Base-by-base conservation (phyloP, 1,284 basidiomycete genomes). In the Violaceomyces palustris region DNA sequence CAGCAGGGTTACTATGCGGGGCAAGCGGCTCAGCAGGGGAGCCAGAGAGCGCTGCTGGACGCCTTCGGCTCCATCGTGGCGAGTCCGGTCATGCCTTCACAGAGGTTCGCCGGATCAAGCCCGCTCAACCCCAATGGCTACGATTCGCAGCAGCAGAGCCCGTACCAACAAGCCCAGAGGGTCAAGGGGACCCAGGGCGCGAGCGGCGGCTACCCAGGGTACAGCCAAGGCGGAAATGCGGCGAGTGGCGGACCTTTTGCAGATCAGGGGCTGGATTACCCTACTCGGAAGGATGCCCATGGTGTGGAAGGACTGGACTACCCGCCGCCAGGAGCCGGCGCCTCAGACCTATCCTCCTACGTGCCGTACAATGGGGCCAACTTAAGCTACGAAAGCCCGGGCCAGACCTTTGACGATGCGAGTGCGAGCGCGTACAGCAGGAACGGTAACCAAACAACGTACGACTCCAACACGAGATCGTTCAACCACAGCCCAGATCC, bases 241-340 rank as follows among this genome's bases (percentile, higher is more conserved):
- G 28, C 28, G 35, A 6, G 21, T 28, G 10, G 35, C 8, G 35
- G 28, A 38, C 50, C 50, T 1, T 56, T 48, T 27, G 23, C 19
- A 8, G 25, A 39, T 11, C 28, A 41, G 21, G 55, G 53, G 3
- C 51, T 61, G 19, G 58, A 61, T 34, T 62, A 55, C 21, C 55
- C 59, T 2, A 55, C 50, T n/a, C 54, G 56, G 9, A 33, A 35
- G 29, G 42, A 60, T 24, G 30, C 41, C 3, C 45, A 54, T 15
- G 51, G 52, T 33, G 52, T 53, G 8, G 51, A 59, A 1, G 58
- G 58, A 6, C 45, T 51, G 22, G 53, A 61, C 36, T 60, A 38
- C 25, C 61, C 48, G 22, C 53, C 61, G 4, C 51, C 24, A n/a
- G 7, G 26, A 9, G 11, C 31, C 50, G 19, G 27, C 45, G 21